These are phyloP conservation scores for Trichoderma koningiopsis DNA, from an alignment of 2,329 filamentous ascomycete species.

Conservation along the genomic window DNA sequence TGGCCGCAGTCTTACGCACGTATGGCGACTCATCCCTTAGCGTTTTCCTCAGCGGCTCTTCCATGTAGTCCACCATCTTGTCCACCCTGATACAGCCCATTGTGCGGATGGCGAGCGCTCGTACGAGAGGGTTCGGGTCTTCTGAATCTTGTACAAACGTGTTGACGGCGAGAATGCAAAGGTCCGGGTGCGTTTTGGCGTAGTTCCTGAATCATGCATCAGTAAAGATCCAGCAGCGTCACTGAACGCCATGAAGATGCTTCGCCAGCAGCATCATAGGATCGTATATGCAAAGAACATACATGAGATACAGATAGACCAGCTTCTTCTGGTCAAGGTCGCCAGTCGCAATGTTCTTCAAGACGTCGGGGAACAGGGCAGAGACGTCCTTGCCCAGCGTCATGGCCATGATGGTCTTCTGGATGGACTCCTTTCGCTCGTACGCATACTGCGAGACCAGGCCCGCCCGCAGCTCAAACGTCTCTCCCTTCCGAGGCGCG, in stretches of 20 bases:
- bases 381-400: slow-evolving; percentile 98
- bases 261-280: not conserved
- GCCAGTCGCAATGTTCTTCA: slow-evolving; percentile 96
- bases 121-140: slow-evolving; percentile 93
- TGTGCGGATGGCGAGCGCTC: slow-evolving; percentile 92
- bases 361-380: slow-evolving; percentile 91
- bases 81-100: slow-evolving; percentile 99
- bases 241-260: not conserved
- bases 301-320: slow-evolving; percentile 98
- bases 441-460: slow-evolving; percentile 98
- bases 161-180: slow-evolving; percentile 98
- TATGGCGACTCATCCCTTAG: slow-evolving; percentile 96
- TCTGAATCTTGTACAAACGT: slow-evolving; percentile 99
- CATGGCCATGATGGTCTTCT: slow-evolving; percentile 99
- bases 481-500: slow-evolving; percentile 93
- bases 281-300: slow-evolving; percentile 37
- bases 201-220: slow-evolving; percentile 73
- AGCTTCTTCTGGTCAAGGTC: slow-evolving; percentile 99
- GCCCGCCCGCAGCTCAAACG: slow-evolving; percentile 92
- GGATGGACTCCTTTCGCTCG: slow-evolving; percentile 97
- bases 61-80: slow-evolving; percentile 99
- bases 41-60: slow-evolving; percentile 94
- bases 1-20: slow-evolving; percentile 95
- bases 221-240: not conserved
- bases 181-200: slow-evolving; percentile 96